Percentiles rank a stretch among this genome's conserved stretches.
Evolutionary conservation across 345 rosid species (phyloP).

Genomic region (Angophora floribunda): DNA sequence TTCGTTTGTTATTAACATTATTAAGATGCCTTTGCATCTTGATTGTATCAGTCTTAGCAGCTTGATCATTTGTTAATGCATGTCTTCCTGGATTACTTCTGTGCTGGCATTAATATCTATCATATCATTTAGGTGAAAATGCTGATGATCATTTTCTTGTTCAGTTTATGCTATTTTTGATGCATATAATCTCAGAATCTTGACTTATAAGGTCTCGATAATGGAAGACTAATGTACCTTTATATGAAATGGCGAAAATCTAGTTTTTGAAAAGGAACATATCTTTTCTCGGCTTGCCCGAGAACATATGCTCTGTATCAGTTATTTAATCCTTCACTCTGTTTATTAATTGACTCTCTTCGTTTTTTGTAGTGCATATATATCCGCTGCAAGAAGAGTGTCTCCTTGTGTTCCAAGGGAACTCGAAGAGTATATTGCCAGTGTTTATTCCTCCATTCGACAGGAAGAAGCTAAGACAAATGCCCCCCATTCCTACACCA

Average conservation of each 20-base stretch:
- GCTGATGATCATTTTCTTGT: background rate
- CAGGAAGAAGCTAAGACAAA: conserved; percentile 94
- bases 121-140: background rate
- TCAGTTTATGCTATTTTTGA: background rate
- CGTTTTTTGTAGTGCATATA: conserved; percentile 57
- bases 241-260: background rate
- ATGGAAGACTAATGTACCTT: background rate
- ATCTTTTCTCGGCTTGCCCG: background rate
- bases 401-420: conserved; percentile 82
- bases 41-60: background rate
- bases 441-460: conserved; percentile 84
- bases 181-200: background rate
- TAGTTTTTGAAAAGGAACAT: background rate
- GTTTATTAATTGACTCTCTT: background rate
- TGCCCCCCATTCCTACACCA: conserved; percentile 90
- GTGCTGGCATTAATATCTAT: background rate
- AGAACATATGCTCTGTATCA: background rate
- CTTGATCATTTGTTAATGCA: background rate
- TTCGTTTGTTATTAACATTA: background rate
- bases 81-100: background rate
- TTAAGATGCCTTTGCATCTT: background rate
- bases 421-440: conserved; percentile 86
- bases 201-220: background rate
- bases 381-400: conserved; percentile 86
- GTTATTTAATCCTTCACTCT: background rate